Conservation (phyloP, 768 basidiomycete genomes). For the Termitomyces sp. region DNA sequence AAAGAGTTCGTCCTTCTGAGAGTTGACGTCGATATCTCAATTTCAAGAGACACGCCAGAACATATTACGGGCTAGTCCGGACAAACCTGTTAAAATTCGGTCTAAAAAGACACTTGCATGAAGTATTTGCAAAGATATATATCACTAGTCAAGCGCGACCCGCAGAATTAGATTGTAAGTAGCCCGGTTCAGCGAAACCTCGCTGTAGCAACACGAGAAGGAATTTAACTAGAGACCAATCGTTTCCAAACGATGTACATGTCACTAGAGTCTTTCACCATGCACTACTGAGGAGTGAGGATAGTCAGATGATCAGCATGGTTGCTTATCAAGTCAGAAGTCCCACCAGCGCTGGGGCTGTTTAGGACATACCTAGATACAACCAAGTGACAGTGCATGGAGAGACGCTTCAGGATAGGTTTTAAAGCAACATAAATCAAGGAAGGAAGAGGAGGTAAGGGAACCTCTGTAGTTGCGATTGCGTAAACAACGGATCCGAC, state of each 20-base stretch:
- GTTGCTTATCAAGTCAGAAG: background rate
- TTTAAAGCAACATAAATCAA: too few species aligned
- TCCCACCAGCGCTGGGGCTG: background rate
- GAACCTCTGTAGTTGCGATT: background rate
- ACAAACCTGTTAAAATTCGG: background rate
- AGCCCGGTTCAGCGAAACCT: background rate
- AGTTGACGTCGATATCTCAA: background rate
- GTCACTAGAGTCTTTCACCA: too few species aligned
- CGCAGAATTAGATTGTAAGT: background rate
- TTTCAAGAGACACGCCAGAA: background rate
- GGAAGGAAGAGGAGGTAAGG: background rate
- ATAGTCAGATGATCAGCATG: background rate
- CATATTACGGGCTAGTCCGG: background rate
- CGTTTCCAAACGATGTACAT: too few species aligned
- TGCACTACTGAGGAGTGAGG: background rate
- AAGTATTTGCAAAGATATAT: background rate
- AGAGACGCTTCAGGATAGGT: background rate
- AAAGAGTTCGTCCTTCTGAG: too few species aligned
- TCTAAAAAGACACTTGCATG: background rate
- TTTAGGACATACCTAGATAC: background rate
- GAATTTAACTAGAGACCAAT: too few species aligned
- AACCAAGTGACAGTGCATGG: background rate
- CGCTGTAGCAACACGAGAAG: too few species aligned
- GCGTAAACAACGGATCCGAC: constrained; percentile 24
- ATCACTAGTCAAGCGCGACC: background rate